Base-by-base conservation (phyloP, 1,284 basidiomycete species). In the Naganishia cerealis region DNA sequence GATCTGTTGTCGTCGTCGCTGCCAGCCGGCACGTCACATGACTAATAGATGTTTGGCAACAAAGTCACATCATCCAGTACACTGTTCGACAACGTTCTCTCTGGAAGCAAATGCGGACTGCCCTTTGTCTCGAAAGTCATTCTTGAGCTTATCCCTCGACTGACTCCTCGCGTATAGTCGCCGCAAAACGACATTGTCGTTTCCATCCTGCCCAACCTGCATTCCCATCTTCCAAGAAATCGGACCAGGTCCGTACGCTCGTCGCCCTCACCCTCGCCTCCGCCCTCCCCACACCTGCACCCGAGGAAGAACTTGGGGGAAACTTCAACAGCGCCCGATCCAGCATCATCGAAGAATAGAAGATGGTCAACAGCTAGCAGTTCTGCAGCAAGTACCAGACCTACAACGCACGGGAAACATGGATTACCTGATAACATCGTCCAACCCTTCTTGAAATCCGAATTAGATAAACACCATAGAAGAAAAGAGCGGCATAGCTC, bases 181-280 rank as follows among this genome's bases (percentile, higher is more conserved):
- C 46, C 24, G 21, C 24, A 50, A n/a, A 24, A 50, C 46, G 10
- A 24, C 21, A 50, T 10, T 24, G 24, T 24, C 46, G 24, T 1
- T 24, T 50, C 21, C 16, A 26, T 40, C n/a, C 26, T 46, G 33
- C 61, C 50, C 50, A 40, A 40, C 39, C 38, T 54, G 61, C 61
- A 52, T 24, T 63, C 50, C 3, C 50, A 63, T 54, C 61, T 54
- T 42, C 61, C 61, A 24, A 38, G 61, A 36, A 52, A 52, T 39
- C 36, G 61, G 39, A 54, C 61, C 16, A 53, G 61, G 24, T 63
- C 61, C 50, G 61, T 54, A 21, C 16, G 6, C 39, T 63, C 61
- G 9, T 63, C 61, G 50, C 61, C 61, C 9, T 63, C 61, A 13
- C 61, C 57, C 15, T 59, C 61, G 9, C 61, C 61, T 26, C 61